These are phyloP conservation scores for Gaeumannomyces tritici DNA, from an alignment of 2,329 filamentous ascomycete genomes.

Conservation along the genomic window DNA sequence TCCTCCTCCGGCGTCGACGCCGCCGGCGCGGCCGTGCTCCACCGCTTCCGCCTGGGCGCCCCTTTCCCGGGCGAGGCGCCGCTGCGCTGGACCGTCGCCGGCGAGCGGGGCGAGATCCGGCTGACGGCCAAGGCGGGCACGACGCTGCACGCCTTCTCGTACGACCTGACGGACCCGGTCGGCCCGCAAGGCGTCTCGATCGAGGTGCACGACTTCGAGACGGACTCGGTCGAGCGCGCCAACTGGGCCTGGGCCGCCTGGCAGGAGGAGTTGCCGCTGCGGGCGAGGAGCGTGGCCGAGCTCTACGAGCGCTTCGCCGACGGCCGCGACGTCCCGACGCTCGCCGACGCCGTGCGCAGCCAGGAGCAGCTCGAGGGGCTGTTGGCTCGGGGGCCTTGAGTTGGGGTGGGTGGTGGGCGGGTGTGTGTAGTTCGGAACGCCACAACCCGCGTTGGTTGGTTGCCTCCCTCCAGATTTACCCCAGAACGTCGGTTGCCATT, in stretches of 20 bases:
- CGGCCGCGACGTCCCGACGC: conserved; percentile 19
- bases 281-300: conserved; percentile 38
- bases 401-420: too few relatives aligned
- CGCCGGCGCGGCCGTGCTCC: conserved; percentile 28
- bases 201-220: conserved; percentile 40
- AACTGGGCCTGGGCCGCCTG: conserved; percentile 35
- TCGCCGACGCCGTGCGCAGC: conserved; percentile 32
- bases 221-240: conserved; percentile 30
- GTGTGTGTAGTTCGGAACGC: too few relatives aligned
- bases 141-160: conserved; percentile 14
- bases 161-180: conserved; percentile 11
- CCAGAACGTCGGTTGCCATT: too few relatives aligned
- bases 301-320: conserved; percentile 47
- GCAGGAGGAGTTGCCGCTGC: conserved; percentile 32
- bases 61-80: conserved; percentile 36
- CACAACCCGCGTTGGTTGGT: too few relatives aligned
- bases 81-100: conserved; percentile 39
- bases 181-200: conserved; percentile 27
- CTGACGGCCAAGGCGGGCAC: conserved; percentile 21
- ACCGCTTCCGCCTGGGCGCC: conserved; percentile 36
- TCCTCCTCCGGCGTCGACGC: conserved; percentile 13
- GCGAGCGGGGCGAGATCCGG: conserved; percentile 40
- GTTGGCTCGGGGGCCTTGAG: too few relatives aligned
- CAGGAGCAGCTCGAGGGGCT: conserved; percentile 33
- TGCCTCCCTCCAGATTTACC: too few relatives aligned